Percentiles rank a stretch among this genome's conserved stretches.
Conservation (phyloP, 768 basidiomycete species). For the Pisolithus microcarpus region DNA sequence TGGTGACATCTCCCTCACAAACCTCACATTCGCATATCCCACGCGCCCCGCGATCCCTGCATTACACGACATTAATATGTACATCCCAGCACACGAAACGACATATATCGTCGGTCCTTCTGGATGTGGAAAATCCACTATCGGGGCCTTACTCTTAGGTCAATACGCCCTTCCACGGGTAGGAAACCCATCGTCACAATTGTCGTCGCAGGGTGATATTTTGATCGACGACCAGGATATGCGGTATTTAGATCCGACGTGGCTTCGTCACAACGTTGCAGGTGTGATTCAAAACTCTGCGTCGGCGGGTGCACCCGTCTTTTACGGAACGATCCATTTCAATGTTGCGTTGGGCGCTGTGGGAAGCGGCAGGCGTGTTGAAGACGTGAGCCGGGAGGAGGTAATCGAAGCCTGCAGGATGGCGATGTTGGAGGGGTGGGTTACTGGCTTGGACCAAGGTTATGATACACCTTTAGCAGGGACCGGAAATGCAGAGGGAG, state of each 20-base stretch:
- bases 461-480: constrained; percentile 68
- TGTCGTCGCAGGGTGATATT: constrained; percentile 43
- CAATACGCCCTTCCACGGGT: constrained; percentile 54
- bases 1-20: constrained; percentile 61
- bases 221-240: constrained; percentile 78
- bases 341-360: constrained; percentile 78
- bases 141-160: constrained; percentile 57
- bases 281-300: constrained; percentile 76
- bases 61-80: constrained; percentile 53
- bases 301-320: constrained; percentile 36
- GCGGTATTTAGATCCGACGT: constrained; percentile 63
- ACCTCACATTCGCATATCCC: constrained; percentile 67
- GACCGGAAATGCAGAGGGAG: constrained; percentile 35
- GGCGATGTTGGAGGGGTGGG: constrained; percentile 84
- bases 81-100: constrained; percentile 62
- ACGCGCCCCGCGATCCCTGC: constrained; percentile 58
- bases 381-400: constrained; percentile 54
- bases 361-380: constrained; percentile 35
- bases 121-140: constrained; percentile 72
- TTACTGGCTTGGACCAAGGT: constrained; percentile 74
- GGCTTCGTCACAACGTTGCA: constrained; percentile 63
- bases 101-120: constrained; percentile 78
- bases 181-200: neutral
- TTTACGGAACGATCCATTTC: constrained; percentile 74
- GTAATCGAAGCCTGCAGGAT: constrained; percentile 78